Conservation (phyloP, 306 rosid genomes). For the Hippophae rhamnoides region DNA sequence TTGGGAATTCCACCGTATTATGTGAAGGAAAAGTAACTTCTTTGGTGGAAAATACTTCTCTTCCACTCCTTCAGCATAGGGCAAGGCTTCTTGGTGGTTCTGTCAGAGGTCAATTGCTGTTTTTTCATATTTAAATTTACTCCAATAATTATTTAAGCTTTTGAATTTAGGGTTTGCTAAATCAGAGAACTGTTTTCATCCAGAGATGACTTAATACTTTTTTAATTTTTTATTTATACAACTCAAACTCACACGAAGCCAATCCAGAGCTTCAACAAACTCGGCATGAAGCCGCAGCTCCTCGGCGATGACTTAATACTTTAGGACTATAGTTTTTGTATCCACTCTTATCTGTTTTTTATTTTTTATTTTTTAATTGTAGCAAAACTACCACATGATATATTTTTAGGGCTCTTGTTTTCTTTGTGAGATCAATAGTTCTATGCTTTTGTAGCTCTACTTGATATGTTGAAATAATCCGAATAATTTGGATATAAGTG, state of each 20-base stretch:
- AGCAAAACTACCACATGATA: too few species aligned
- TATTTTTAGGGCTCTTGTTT: too few species aligned
- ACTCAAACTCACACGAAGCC: neutral
- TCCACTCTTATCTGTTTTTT: too few species aligned
- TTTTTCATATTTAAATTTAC: neutral
- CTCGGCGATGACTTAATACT: neutral
- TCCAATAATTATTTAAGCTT: constrained; percentile 8
- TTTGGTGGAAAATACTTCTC: constrained; percentile 31
- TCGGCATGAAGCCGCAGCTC: too few species aligned
- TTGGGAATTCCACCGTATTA: constrained; percentile 28
- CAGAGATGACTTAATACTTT: neutral
- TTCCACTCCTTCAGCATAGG: constrained; percentile 31
- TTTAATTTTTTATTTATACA: neutral
- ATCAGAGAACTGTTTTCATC: too few species aligned
- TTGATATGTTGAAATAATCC: too few species aligned
- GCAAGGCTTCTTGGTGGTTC: constrained; percentile 25
- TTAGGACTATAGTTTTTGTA: neutral
- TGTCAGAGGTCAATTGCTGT: constrained; percentile 37
- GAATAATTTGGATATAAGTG: too few species aligned
- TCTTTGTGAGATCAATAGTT: too few species aligned
- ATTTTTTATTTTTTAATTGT: too few species aligned
- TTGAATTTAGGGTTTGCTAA: neutral
- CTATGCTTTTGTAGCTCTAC: too few species aligned
- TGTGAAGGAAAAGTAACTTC: constrained; percentile 25
- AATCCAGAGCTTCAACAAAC: too few species aligned